A percentile compares a stretch with the other conserved stretches of the same genome.
phyloP scores from a whole-genome alignment of 768 basidiomycete species.

The Pleurotus ostreatus region DNA sequence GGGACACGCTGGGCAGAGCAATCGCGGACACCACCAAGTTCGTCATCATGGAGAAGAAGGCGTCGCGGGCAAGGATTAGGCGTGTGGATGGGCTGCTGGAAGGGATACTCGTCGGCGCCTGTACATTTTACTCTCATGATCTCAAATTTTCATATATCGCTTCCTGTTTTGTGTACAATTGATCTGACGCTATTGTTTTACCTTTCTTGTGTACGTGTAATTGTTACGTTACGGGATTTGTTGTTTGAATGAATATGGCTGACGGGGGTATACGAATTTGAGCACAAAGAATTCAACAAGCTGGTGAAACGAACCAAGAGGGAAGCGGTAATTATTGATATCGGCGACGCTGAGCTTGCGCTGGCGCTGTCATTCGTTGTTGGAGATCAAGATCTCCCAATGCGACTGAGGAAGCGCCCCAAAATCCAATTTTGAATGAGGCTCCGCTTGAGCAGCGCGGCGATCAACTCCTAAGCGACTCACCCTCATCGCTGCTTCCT shows the following conservation, averaged over 20 bases:
- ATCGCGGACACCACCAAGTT: neutral
- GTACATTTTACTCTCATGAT: neutral
- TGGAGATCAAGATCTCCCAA: slow-evolving; percentile 1
- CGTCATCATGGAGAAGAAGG: slow-evolving; percentile 7
- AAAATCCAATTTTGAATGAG: neutral
- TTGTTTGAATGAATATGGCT: neutral
- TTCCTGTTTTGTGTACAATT: neutral
- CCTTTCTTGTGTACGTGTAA: neutral
- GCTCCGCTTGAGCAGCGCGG: neutral
- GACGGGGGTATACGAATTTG: too few species aligned
- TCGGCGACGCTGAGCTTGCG: slow-evolving; percentile 4
- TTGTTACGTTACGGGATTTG: neutral
- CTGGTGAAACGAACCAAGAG: neutral
- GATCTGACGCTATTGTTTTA: neutral
- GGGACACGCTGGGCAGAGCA: neutral
- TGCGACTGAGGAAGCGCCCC: neutral
- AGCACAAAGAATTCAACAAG: neutral
- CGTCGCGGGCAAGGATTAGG: slow-evolving; percentile 4
- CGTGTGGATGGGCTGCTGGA: neutral
- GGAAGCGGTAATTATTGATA: neutral
- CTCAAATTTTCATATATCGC: neutral
- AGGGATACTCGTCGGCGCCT: too few species aligned
- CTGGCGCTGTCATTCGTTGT: neutral
- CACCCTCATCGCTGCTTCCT: too few species aligned
- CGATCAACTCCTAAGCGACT: neutral